Evolutionary conservation across 2,329 filamentous ascomycete genomes (phyloP).

Genomic region (Tolypocladium nubicola): DNA sequence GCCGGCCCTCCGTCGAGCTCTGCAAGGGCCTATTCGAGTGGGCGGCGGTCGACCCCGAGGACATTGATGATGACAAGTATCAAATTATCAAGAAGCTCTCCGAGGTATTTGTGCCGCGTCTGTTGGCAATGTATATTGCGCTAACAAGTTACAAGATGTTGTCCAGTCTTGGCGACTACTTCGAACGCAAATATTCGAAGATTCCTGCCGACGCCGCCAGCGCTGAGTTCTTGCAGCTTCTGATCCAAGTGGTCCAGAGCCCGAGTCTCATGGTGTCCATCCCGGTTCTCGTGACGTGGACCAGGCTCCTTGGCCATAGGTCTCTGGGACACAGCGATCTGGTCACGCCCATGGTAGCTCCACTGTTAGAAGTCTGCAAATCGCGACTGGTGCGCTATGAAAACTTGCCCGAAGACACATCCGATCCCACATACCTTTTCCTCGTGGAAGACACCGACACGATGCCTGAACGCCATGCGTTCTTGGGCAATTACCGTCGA

Average conservation of each 20-base stretch:
- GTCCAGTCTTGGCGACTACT: constrained; percentile 72
- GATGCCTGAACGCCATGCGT: constrained; percentile 84
- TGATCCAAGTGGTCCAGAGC: constrained; percentile 70
- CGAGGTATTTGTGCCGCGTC: constrained; percentile 47
- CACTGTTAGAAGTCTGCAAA: constrained; percentile 73
- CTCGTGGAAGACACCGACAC: constrained; percentile 93
- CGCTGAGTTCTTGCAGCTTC: constrained; percentile 65
- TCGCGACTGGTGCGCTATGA: constrained; percentile 81
- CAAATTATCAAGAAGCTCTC: constrained; percentile 87
- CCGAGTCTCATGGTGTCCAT: constrained; percentile 89
- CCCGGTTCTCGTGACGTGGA: constrained; percentile 84
- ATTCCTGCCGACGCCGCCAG: constrained; percentile 56
- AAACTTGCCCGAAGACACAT: constrained; percentile 68
- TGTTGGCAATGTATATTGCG: neutral
- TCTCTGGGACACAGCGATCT: constrained; percentile 55
- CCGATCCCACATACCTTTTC: constrained; percentile 71
- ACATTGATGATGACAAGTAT: constrained; percentile 88
- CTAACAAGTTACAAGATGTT: constrained; percentile 49
- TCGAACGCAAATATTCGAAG: constrained; percentile 64
- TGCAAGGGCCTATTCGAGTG: constrained; percentile 68
- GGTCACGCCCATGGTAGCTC: constrained; percentile 54
- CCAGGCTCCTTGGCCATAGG: constrained; percentile 63
- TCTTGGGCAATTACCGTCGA: constrained; percentile 87
- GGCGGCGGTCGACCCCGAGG: constrained; percentile 67
- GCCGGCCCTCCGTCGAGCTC: constrained; percentile 57